Evolutionary conservation across 2,329 filamentous ascomycete species (phyloP), one percentile per base, ranked within the genome.

Genomic region (Aureobasidium mangrovei): DNA sequence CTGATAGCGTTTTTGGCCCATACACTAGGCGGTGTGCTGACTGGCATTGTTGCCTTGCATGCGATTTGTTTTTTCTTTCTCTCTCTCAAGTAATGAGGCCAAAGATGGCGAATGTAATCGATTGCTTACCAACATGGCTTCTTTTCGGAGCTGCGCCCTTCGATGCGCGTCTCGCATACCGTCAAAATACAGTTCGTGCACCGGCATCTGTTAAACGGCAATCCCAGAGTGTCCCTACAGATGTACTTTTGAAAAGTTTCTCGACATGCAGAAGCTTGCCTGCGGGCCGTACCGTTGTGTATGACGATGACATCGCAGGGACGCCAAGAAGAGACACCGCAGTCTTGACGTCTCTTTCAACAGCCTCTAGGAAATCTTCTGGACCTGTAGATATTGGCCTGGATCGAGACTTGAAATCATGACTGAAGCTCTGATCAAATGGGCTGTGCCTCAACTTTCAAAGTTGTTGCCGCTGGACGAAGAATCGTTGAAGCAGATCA

Each of bases 391-490:
- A 9, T 12, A 43, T 35, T 7, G 18, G 3, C 8, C 35, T 29
- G 7, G 28, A 18, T 29, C 12, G 6, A 8, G 6, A 3, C 33
- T 28, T 10, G 24, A 32, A 29, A 32, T 12, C 24, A 47, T 40
- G 39, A 65, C 66, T 58, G 58, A 63, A 32, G 53, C 63, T 28
- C 54, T 69, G 27, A 58, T 64, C 27, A 52, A 60, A 9, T 85
- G 82, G 82, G 82, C 82, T 29, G 63, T 83, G 39, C 76, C 85
- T 46, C 88, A 90, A 65, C 80, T 98, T 6, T 83, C 84, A 27
- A 82, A 82, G 65, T 77, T 98, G 12, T 78, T 98, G 1, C 89
- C 90, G 6, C 76, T 97, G 8, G 90, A 95, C 35, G 83, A 95
- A 35, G 83, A 87, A 9, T 90, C 91, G 39, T 76, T 97, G 32